Evolutionary conservation across 2,329 filamentous ascomycete genomes (phyloP).

Genomic region (Colletotrichum aenigma): DNA sequence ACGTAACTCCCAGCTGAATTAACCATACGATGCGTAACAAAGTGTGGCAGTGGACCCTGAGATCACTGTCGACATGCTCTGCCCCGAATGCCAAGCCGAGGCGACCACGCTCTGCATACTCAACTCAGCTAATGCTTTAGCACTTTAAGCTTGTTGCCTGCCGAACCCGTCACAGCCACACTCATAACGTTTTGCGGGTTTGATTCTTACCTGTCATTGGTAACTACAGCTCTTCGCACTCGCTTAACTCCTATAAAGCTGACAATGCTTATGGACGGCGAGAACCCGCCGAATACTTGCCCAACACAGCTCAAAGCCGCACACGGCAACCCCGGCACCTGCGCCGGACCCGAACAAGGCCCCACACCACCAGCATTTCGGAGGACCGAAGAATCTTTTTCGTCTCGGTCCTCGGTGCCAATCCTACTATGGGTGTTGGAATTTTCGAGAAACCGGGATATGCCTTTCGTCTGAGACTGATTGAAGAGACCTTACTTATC

Average conservation of each 20-base stretch:
- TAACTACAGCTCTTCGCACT: not conserved
- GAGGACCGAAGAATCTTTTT: not conserved
- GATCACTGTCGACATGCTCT: not conserved
- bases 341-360: not conserved
- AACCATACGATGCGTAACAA: not conserved
- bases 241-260: not conserved
- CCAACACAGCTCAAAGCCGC: not conserved
- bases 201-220: not conserved
- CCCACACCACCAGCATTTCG: not conserved
- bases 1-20: not conserved
- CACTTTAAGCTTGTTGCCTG: not conserved
- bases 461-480: rapidly evolving
- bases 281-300: not conserved
- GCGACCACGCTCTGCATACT: not conserved
- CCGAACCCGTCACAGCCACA: not conserved
- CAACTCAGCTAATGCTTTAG: not conserved
- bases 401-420: not conserved
- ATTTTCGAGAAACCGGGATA: not conserved
- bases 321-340: not conserved
- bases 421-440: not conserved
- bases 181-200: not conserved
- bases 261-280: not conserved
- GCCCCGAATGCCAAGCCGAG: not conserved
- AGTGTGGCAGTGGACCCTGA: not conserved
- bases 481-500: not conserved